phyloP scores from a whole-genome alignment of 352 stramenopile genomes.

The Globisporangium paroecandrum region DNA sequence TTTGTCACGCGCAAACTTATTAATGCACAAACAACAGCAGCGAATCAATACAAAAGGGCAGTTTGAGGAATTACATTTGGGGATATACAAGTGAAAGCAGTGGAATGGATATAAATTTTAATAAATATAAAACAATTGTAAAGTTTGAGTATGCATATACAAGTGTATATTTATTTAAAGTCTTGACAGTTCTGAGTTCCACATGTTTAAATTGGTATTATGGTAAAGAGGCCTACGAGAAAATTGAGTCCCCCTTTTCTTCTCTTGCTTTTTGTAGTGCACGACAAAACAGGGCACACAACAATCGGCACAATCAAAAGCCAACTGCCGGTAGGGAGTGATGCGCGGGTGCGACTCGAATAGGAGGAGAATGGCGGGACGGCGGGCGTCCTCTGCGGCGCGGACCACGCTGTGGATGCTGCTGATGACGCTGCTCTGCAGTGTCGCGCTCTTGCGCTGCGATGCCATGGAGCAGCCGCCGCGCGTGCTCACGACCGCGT shows the following conservation, averaged over 20 bases:
- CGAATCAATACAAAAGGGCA: too few species aligned
- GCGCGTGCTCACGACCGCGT: neutral
- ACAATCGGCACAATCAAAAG: neutral
- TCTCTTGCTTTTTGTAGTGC: neutral
- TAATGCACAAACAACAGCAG: too few species aligned
- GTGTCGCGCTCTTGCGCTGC: neutral
- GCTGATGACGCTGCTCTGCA: neutral
- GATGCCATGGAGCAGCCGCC: slow-evolving; percentile 11
- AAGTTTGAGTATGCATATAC: too few species aligned
- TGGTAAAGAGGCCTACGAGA: too few species aligned
- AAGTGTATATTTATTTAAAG: too few species aligned
- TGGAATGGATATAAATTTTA: too few species aligned
- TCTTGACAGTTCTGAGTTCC: too few species aligned
- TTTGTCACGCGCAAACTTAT: too few species aligned
- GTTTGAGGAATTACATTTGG: too few species aligned
- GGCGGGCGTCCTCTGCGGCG: neutral
- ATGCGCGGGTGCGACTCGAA: neutral
- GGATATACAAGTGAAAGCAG: too few species aligned
- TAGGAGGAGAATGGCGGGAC: neutral
- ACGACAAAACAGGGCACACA: neutral
- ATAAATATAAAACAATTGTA: too few species aligned
- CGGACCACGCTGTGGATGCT: neutral
- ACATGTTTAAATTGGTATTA: too few species aligned
- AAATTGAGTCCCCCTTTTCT: neutral
- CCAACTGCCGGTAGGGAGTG: neutral